Base-by-base conservation (phyloP, 768 basidiomycete species). In the Panellus pusillus region DNA sequence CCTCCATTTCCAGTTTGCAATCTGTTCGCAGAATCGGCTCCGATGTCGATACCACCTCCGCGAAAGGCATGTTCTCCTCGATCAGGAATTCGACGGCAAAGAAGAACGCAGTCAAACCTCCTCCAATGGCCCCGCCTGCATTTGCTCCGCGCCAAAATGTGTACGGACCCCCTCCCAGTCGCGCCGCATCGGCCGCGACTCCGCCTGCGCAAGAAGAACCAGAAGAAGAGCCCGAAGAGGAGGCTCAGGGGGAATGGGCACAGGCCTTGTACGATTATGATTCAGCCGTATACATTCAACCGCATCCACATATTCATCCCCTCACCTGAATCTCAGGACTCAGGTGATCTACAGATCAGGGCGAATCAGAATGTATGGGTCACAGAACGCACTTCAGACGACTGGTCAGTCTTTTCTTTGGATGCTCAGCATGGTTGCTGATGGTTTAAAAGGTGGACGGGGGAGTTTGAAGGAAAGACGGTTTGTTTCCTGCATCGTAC, bases 191-290 rank as follows among this genome's bases (percentile, higher is more conserved):
- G 65, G 11, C 66, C 68, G 9, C 64, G 69, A 17, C 66, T 70
- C 20, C 65, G 69, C 60, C 53, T 65, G 43, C 66, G 6, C 70
- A 71, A 35, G 70, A 68, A 29, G 68, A 70, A 53, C 68, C 63
- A 9, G 73, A 74, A 41, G 70, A 70, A 52, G 66, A 70, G 47
- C 68, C 70, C 47, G 63, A 74, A 31, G 54, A 60, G 46, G 74
- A 70, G 45, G 62, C 62, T 9, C 62, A 70, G 32, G 88, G 87
- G 4, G 86, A 88, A 56, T 92, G 90, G 90, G 88, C 81, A 14
- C 83, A 91, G 61, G 90, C 75, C 5, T 61, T 89, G 67, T 92
- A 91, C 63, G 89, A 88, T 55, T 92, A 88, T 71, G 71, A 71
- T 39, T 84, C 88, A 46, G 72, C 73, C 61, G 89, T 90, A 62